Conservation (phyloP, 202 grass and related monocot genomes). For the Setaria viridis region DNA sequence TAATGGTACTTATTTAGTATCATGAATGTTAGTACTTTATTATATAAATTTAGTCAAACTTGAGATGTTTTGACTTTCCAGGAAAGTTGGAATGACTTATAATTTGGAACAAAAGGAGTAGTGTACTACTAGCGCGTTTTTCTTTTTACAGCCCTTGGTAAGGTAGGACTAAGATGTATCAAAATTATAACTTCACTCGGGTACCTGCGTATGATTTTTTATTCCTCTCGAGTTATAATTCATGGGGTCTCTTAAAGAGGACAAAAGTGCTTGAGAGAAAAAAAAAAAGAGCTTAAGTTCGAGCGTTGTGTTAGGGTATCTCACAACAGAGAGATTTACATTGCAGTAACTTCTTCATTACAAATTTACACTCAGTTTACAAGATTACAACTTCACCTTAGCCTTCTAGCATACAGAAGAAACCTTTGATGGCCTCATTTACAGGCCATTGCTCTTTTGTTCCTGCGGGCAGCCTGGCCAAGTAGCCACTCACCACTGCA, state of each 20-base stretch:
- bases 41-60: too few species aligned
- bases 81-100: too few species aligned
- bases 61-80: too few species aligned
- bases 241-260: background rate
- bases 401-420: background rate
- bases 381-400: background rate
- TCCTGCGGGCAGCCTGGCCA: background rate
- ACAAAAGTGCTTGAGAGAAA: too few species aligned
- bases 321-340: background rate
- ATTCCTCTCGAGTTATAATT: background rate
- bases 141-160: too few species aligned
- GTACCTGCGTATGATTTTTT: background rate
- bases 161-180: too few species aligned
- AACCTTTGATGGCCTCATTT: background rate
- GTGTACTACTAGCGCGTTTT: too few species aligned
- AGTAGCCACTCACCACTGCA: background rate
- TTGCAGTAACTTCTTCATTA: background rate
- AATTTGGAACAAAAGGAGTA: too few species aligned
- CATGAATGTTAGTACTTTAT: too few species aligned
- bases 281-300: background rate
- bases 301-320: background rate
- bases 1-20: too few species aligned
- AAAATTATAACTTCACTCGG: too few species aligned
- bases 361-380: background rate
- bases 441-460: background rate